Base-by-base conservation (phyloP, 345 rosid genomes). In the Acer negundo region DNA sequence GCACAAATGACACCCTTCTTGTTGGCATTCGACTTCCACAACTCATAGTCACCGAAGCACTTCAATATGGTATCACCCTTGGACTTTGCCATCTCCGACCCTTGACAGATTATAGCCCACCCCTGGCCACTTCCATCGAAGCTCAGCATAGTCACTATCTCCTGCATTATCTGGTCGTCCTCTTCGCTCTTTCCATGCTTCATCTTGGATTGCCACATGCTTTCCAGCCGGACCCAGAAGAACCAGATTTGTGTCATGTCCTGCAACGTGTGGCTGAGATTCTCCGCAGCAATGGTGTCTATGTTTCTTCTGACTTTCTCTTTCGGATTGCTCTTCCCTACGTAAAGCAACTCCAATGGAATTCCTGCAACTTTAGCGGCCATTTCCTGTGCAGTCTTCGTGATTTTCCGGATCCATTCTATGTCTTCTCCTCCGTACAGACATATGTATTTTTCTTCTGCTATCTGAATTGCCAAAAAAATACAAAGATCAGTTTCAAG, bases 151-250 rank as follows among this genome's bases (percentile, higher is more conserved):
- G 81, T 80, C 71, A 80, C 73, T 19, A 92, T 78, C 80, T 89
- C 93, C 16, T 78, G 82, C 93, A 85, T 85, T 13, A 92, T 86
- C 1, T 49, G 69, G 72, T 92, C 94, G 13, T 79, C 77, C 58
- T 87, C 85, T 1, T 77, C 83, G 17, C 72, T 78, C 71, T 28
- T 82, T 46, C 84, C 83, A 0, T 77, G 85, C 10, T 86, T 82
- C 22, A 77, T 67, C 67, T 83, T 87, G 11, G 92, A 89, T 76
- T 87, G 84, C 94, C 94, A 90, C 97, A 90, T 92, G 90, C 92
- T 87, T 75, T 90, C 90, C 2, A 92, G 81, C 74, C 91, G 70
- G 19, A 80, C 78, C 92, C 93, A 90, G 78, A 90, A 92, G 86
- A 69, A 87, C 91, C 91, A 83, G 0, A 80, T 59, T 4, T 71